These are phyloP conservation scores for Monosporascus sp. DNA, from an alignment of 2,329 filamentous ascomycete species.

Conservation along the genomic window DNA sequence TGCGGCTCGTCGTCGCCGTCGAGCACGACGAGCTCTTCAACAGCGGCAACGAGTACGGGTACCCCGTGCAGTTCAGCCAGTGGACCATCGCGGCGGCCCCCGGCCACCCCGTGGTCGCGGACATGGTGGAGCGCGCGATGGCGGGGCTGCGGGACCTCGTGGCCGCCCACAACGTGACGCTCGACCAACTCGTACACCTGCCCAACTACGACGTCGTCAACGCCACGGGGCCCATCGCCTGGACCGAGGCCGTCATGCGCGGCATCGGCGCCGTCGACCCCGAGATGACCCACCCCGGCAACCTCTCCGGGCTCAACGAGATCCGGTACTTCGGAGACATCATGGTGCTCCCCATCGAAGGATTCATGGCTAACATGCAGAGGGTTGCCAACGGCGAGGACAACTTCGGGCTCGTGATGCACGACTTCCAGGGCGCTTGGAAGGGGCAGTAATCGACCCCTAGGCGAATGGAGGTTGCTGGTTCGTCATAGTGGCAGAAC, in stretches of 20 bases:
- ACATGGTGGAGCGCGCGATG: conserved; percentile 63
- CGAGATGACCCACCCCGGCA: conserved; percentile 41
- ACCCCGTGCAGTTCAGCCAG: conserved; percentile 68
- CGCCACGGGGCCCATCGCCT: conserved; percentile 67
- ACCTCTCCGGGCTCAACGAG: conserved; percentile 61
- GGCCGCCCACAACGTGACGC: conserved; percentile 49
- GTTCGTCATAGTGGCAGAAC: no score
- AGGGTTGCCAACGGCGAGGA: no score
- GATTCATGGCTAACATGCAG: conserved; percentile 47
- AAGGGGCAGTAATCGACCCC: no score
- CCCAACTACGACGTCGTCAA: conserved; percentile 67
- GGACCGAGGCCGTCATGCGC: conserved; percentile 57
- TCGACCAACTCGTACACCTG: conserved; percentile 50
- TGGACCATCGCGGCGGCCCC: conserved; percentile 72
- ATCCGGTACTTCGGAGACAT: conserved; percentile 60
- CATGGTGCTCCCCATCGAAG: conserved; percentile 64
- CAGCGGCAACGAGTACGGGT: conserved; percentile 56
- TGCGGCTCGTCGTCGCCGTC: conserved; percentile 65
- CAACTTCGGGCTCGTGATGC: no score
- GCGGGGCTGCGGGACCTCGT: conserved; percentile 58
- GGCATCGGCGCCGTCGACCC: conserved; percentile 37
- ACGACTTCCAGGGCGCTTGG: no score
- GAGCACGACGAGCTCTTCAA: conserved; percentile 67
- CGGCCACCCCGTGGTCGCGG: conserved; percentile 60
- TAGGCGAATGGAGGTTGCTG: no score